phyloP scores from a whole-genome alignment of 192 early-diverging fungal genomes.

The Jimgerdemannia flammicorona region DNA sequence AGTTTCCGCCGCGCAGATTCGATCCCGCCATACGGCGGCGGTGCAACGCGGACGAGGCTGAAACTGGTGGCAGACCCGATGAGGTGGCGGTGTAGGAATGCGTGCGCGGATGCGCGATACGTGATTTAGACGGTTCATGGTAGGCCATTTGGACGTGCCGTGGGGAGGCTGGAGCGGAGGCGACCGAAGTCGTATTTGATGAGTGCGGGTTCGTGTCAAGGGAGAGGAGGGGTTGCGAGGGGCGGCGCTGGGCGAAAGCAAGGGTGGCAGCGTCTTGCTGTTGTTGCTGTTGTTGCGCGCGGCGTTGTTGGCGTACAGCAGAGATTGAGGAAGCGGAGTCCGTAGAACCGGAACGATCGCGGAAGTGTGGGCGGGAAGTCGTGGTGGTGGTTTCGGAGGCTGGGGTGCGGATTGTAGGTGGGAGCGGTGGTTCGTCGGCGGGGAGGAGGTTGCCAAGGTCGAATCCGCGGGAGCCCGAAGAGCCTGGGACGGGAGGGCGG shows the following conservation, averaged over 20 bases:
- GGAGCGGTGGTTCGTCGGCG: too few relatives aligned
- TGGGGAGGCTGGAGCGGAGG: neutral
- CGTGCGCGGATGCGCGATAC: neutral
- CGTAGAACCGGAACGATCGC: neutral
- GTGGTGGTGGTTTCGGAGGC: too few relatives aligned
- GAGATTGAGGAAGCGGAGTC: neutral
- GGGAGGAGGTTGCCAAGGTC: neutral
- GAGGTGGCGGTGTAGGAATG: too few relatives aligned
- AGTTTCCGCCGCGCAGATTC: neutral
- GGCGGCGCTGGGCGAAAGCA: too few relatives aligned
- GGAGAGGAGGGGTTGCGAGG: neutral
- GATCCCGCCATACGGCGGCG: neutral
- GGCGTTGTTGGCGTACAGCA: neutral
- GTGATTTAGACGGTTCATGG: neutral
- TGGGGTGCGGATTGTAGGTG: too few relatives aligned
- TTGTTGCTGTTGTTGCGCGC: too few relatives aligned
- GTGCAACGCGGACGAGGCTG: neutral
- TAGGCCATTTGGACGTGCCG: neutral
- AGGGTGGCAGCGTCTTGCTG: too few relatives aligned
- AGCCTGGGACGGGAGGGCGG: neutral
- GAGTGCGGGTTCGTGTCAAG: neutral
- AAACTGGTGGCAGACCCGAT: too few relatives aligned
- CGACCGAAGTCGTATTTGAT: neutral
- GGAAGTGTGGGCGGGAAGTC: too few relatives aligned
- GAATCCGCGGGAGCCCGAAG: neutral